Percentiles rank a stretch among this genome's conserved stretches.
phyloP scores from a whole-genome alignment of 768 basidiomycete genomes.

The Kwoniella heveanensis region DNA sequence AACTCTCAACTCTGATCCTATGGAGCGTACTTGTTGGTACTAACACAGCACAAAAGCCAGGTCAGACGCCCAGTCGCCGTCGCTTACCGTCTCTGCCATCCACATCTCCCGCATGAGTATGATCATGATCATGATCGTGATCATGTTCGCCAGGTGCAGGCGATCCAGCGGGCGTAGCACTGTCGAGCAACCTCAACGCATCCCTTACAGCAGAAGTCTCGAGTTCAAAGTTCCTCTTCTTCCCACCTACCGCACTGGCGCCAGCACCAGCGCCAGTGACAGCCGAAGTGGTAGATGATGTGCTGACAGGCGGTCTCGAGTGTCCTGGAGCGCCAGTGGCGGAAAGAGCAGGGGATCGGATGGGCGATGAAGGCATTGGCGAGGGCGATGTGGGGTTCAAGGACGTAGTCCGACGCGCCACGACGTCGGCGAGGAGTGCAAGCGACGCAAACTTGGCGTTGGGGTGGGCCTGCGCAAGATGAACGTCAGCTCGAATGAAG shows the following conservation, averaged over 20 bases:
- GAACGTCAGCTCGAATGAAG: too few relatives aligned
- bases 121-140: not conserved
- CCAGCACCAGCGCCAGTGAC: not conserved
- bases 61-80: slow-evolving; percentile 4
- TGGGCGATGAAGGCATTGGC: slow-evolving; percentile 7
- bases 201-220: slow-evolving; percentile 47
- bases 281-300: not conserved
- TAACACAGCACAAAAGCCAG: too few relatives aligned
- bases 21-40: too few relatives aligned
- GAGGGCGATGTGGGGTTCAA: slow-evolving; percentile 1
- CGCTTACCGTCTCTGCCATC: slow-evolving; percentile 18
- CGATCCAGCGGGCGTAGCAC: slow-evolving; percentile 24
- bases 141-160: slow-evolving; percentile 6
- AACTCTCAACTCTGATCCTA: too few relatives aligned
- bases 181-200: slow-evolving; percentile 48
- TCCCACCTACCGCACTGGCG: not conserved
- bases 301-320: not conserved
- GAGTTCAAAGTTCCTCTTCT: slow-evolving; percentile 45
- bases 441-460: slow-evolving; percentile 50
- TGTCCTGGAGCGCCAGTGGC: not conserved
- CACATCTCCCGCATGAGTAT: slow-evolving; percentile 9
- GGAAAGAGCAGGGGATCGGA: not conserved
- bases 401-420: slow-evolving; percentile 44
- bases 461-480: slow-evolving; percentile 45
- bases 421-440: slow-evolving; percentile 53